phyloP scores from a whole-genome alignment of 2,329 filamentous ascomycete genomes.

The Diaporthe helianthi region DNA sequence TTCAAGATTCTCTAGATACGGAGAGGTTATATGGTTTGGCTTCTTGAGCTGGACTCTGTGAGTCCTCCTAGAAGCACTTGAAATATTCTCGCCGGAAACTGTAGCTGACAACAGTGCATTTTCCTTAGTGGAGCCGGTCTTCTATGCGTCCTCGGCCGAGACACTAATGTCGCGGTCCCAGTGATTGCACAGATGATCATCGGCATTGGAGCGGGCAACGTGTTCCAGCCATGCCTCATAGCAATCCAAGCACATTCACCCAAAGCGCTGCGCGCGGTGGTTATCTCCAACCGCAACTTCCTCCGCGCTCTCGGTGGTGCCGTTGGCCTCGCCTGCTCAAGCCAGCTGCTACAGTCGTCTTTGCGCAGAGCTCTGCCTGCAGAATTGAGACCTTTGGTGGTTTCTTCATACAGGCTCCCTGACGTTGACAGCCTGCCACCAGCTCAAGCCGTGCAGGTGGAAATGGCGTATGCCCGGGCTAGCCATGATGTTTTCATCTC shows the following conservation, averaged over 20 bases:
- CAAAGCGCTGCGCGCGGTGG: slow-evolving; percentile 47
- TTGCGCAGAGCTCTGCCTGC: neutral
- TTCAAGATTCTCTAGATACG: slow-evolving; percentile 57
- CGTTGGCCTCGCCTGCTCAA: slow-evolving; percentile 40
- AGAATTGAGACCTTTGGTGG: neutral
- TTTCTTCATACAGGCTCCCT: slow-evolving; percentile 6
- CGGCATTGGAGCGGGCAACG: slow-evolving; percentile 45
- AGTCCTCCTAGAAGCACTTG: neutral
- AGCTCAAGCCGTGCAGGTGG: neutral
- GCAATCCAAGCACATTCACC: slow-evolving; percentile 47
- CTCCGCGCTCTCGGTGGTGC: slow-evolving; percentile 47
- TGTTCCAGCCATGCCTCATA: slow-evolving; percentile 47
- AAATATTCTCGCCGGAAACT: neutral
- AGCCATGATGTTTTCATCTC: slow-evolving; percentile 14
- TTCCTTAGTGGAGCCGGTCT: slow-evolving; percentile 45
- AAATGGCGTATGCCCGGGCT: slow-evolving; percentile 9
- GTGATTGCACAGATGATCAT: slow-evolving; percentile 44
- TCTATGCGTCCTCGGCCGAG: slow-evolving; percentile 39
- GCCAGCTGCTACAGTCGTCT: slow-evolving; percentile 21
- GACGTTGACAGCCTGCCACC: neutral
- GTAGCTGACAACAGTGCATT: neutral
- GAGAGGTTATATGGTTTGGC: slow-evolving; percentile 55
- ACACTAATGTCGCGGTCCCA: slow-evolving; percentile 41
- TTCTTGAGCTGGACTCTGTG: slow-evolving; percentile 39
- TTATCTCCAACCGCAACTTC: slow-evolving; percentile 49